Conservation (phyloP, 2,329 filamentous ascomycete species). For the Chrysosporium keratinophilum region DNA sequence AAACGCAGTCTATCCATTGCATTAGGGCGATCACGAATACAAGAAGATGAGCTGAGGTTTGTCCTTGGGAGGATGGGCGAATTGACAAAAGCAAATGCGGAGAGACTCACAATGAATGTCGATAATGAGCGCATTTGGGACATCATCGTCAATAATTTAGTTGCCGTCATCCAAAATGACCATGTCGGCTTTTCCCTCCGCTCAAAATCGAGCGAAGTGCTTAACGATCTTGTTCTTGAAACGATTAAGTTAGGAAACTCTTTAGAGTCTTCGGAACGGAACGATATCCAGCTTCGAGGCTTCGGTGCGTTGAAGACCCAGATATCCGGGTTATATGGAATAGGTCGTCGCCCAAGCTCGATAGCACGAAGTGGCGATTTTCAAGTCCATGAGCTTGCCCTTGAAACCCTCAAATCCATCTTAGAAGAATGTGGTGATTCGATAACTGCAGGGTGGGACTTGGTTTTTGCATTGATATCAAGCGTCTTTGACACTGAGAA, state of each 20-base stretch:
- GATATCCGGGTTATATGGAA: slow-evolving; percentile 48
- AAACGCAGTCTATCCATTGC: slow-evolving; percentile 34
- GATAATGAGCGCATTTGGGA: slow-evolving; percentile 67
- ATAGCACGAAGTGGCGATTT: slow-evolving; percentile 55
- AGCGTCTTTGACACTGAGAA: slow-evolving; percentile 57
- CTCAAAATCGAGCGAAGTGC: slow-evolving; percentile 50
- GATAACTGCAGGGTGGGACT: slow-evolving; percentile 71
- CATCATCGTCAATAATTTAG: slow-evolving; percentile 49
- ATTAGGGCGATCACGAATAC: slow-evolving; percentile 32
- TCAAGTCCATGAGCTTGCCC: slow-evolving; percentile 67
- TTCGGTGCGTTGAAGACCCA: slow-evolving; percentile 56
- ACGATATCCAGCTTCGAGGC: slow-evolving; percentile 60
- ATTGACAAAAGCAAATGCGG: slow-evolving; percentile 61
- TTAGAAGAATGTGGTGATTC: slow-evolving; percentile 83
- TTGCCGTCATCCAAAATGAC: slow-evolving; percentile 35
- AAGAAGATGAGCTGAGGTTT: slow-evolving; percentile 38
- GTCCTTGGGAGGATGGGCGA: slow-evolving; percentile 65
- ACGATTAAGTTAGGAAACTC: slow-evolving; percentile 34
- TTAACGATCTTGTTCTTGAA: slow-evolving; percentile 38
- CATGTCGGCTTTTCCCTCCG: slow-evolving; percentile 32
- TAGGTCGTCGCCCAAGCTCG: slow-evolving; percentile 45
- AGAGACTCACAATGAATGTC: slow-evolving; percentile 58
- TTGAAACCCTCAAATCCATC: slow-evolving; percentile 70
- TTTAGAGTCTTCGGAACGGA: slow-evolving; percentile 39
- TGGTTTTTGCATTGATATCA: slow-evolving; percentile 73